phyloP scores from a whole-genome alignment of 1,284 basidiomycete genomes.

The Clitocybe nebularis region DNA sequence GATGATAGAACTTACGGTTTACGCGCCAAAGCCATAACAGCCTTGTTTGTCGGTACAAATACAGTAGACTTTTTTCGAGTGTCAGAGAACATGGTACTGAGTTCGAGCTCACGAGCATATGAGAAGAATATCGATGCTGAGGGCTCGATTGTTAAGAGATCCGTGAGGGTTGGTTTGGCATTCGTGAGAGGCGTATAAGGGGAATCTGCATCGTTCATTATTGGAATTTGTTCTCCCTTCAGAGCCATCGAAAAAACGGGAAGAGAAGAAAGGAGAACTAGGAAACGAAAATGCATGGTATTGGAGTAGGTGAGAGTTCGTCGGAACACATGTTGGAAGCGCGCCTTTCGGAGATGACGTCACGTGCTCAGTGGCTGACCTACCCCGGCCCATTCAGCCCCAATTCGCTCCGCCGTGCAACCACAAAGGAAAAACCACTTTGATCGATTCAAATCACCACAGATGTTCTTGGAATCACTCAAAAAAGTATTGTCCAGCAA shows the following conservation, averaged over 20 bases:
- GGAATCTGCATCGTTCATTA: conserved; percentile 5
- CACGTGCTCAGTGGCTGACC: too few species aligned
- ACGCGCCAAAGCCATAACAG: conserved; percentile 67
- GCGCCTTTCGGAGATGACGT: too few species aligned
- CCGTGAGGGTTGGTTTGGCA: conserved; percentile 50
- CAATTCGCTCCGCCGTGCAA: too few species aligned
- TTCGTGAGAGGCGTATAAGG: conserved; percentile 9
- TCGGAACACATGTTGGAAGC: too few species aligned
- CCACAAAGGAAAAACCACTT: too few species aligned
- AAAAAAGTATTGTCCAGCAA: background rate
- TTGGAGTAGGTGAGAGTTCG: too few species aligned
- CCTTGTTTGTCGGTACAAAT: conserved; percentile 75
- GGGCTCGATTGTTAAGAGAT: conserved; percentile 70
- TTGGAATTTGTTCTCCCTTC: conserved; percentile 19
- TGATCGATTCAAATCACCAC: too few species aligned
- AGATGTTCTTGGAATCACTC: background rate
- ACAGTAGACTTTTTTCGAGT: conserved; percentile 43
- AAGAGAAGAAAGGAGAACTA: conserved; percentile 16
- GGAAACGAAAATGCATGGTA: conserved; percentile 20
- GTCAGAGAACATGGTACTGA: conserved; percentile 50
- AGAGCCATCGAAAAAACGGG: conserved; percentile 19
- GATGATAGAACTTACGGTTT: conserved; percentile 60
- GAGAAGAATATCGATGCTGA: conserved; percentile 76
- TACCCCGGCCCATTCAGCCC: too few species aligned
- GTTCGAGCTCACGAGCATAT: conserved; percentile 66